phyloP scores from a whole-genome alignment of 352 stramenopile species.

The Pythium sukuiense region DNA sequence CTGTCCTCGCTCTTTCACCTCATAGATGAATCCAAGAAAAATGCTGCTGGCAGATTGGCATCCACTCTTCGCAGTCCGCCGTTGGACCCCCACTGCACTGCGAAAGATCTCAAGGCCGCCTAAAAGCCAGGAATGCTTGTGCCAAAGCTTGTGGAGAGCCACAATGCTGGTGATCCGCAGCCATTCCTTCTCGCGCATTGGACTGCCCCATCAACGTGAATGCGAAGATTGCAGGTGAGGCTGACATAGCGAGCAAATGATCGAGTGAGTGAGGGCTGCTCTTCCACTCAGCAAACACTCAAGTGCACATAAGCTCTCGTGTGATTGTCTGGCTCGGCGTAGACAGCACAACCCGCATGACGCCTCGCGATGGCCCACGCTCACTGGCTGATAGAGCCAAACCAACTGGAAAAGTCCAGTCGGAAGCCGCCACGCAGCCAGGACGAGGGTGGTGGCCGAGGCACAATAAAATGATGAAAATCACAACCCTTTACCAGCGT shows the following conservation, averaged over 20 bases:
- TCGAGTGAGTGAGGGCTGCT: neutral
- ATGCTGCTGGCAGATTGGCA: too few relatives aligned
- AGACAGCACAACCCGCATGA: neutral
- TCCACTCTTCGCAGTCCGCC: too few relatives aligned
- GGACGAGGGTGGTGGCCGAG: neutral
- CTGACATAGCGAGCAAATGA: neutral
- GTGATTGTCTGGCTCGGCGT: neutral
- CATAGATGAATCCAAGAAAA: too few relatives aligned
- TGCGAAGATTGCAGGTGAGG: neutral
- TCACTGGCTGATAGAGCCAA: neutral
- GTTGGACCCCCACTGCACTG: too few relatives aligned
- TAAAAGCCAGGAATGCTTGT: neutral
- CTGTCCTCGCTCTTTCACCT: too few relatives aligned
- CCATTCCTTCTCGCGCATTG: neutral
- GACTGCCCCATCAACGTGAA: neutral
- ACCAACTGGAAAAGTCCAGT: neutral
- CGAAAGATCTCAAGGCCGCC: too few relatives aligned
- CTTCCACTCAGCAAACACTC: neutral
- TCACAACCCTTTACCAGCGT: neutral
- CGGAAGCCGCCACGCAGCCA: neutral
- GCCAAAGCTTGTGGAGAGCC: neutral
- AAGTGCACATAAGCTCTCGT: neutral
- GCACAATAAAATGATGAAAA: neutral
- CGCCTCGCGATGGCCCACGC: neutral
- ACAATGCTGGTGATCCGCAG: neutral